Evolutionary conservation across 495 filamentous ascomycete species (phyloP).

Genomic region (Penicillium canescens): DNA sequence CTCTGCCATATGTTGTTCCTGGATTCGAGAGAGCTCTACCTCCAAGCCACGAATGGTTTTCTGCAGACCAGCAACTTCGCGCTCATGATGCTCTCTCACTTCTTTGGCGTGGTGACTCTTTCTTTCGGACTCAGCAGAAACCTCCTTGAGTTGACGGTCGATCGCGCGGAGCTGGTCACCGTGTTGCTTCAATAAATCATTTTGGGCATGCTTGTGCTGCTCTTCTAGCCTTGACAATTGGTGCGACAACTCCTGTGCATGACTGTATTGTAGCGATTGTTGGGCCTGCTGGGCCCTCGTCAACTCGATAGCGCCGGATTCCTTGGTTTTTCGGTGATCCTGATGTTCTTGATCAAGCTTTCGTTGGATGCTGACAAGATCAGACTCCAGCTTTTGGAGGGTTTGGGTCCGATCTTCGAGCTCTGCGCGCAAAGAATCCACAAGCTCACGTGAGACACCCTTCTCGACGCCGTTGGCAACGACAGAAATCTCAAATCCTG

Average conservation of each 20-base stretch:
- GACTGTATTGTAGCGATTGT: slow-evolving; percentile 68
- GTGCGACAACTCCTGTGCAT: slow-evolving; percentile 61
- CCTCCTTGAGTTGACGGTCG: slow-evolving; percentile 46
- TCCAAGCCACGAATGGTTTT: slow-evolving; percentile 59
- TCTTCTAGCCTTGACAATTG: slow-evolving; percentile 49
- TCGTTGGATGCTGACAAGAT: slow-evolving; percentile 63
- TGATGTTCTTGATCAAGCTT: slow-evolving; percentile 76
- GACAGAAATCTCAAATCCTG: slow-evolving; percentile 78
- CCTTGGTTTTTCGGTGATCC: slow-evolving; percentile 71
- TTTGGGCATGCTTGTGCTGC: slow-evolving; percentile 43
- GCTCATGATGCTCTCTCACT: slow-evolving; percentile 54
- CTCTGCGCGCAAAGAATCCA: slow-evolving; percentile 80
- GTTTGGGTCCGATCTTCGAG: slow-evolving; percentile 69
- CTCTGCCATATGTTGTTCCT: slow-evolving; percentile 54
- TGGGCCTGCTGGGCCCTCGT: slow-evolving; percentile 66
- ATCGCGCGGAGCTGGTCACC: slow-evolving; percentile 50
- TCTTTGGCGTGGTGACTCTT: slow-evolving; percentile 44
- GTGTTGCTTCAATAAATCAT: slow-evolving; percentile 47
- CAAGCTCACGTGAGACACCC: slow-evolving; percentile 77
- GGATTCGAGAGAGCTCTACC: slow-evolving; percentile 58
- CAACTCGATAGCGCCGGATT: slow-evolving; percentile 64
- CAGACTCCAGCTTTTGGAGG: slow-evolving; percentile 66
- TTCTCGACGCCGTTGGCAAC: slow-evolving; percentile 77
- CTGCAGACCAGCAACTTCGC: slow-evolving; percentile 62
- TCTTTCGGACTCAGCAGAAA: slow-evolving; percentile 52